Percentiles rank a stretch among this genome's conserved stretches.
These are phyloP conservation scores for Ulota crispa DNA, from an alignment of 225 moss, liverwort and hornwort species.

Conservation along the genomic window DNA sequence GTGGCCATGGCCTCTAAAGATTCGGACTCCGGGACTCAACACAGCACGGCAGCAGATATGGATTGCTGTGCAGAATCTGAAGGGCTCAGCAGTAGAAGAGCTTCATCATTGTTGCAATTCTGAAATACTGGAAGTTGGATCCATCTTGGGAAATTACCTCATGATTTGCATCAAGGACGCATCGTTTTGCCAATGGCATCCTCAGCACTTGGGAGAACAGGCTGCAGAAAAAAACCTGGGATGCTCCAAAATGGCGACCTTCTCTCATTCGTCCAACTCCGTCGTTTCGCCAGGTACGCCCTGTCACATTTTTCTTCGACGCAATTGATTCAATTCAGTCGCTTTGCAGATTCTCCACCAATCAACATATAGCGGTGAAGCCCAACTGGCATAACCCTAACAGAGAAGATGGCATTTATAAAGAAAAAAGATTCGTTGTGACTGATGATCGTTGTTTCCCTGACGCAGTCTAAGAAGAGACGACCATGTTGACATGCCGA, in stretches of 20 bases:
- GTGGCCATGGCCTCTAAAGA: conserved; percentile 39
- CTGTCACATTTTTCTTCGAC: not conserved
- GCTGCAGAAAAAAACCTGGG: not conserved
- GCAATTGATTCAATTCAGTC: conserved; percentile 7
- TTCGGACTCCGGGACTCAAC: conserved; percentile 5
- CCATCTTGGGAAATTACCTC: conserved; percentile 17
- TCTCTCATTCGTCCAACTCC: conserved; percentile 14
- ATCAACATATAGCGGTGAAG: not conserved
- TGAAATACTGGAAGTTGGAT: not conserved
- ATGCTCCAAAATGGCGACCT: not conserved
- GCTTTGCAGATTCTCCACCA: not conserved
- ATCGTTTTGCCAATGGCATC: conserved; percentile 10
- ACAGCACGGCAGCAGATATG: conserved; percentile 12
- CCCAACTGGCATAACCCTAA: conserved; percentile 15
- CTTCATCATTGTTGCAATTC: conserved; percentile 7
- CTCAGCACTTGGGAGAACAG: not conserved
- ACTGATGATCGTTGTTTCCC: not conserved
- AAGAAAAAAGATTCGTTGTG: not conserved
- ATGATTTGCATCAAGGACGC: not conserved
- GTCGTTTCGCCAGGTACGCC: conserved; percentile 6
- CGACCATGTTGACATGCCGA: conserved; percentile 4
- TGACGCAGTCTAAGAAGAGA: not conserved
- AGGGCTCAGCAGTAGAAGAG: conserved; percentile 21
- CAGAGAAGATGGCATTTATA: not conserved
- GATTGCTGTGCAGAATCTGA: not conserved